Evolutionary conservation across 768 basidiomycete species (phyloP).

Genomic region (Pisolithus microcarpus): DNA sequence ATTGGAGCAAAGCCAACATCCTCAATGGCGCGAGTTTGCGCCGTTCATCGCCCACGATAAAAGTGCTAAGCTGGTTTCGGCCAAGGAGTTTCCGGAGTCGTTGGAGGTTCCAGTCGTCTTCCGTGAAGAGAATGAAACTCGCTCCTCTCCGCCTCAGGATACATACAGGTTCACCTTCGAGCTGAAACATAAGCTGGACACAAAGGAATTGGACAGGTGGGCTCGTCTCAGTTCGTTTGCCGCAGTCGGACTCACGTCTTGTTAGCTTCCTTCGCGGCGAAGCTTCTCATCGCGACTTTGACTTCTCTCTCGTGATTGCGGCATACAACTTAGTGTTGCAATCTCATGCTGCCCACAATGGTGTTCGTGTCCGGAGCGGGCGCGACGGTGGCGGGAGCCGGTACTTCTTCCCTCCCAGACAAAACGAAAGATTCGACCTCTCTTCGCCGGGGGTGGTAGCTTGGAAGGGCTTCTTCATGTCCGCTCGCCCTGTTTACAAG

Average conservation of each 20-base stretch:
- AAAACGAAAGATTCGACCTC: slow-evolving; percentile 16
- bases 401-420: slow-evolving; percentile 40
- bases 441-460: slow-evolving; percentile 35
- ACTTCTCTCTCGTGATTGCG: slow-evolving; percentile 35
- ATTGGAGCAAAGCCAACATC: slow-evolving; percentile 31
- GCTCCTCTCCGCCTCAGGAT: slow-evolving; percentile 25
- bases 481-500: slow-evolving; percentile 41
- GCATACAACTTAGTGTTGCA: slow-evolving; percentile 45
- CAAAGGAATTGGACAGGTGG: slow-evolving; percentile 27
- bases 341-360: slow-evolving; percentile 35
- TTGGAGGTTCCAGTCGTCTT: slow-evolving; percentile 29
- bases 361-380: slow-evolving; percentile 33
- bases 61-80: slow-evolving; percentile 35
- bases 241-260: neutral
- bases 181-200: slow-evolving; percentile 24
- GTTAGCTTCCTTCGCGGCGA: slow-evolving; percentile 36
- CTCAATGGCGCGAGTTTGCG: slow-evolving; percentile 32
- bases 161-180: slow-evolving; percentile 34
- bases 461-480: slow-evolving; percentile 45
- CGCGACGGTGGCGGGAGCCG: slow-evolving; percentile 31
- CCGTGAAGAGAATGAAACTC: slow-evolving; percentile 34
- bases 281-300: slow-evolving; percentile 29
- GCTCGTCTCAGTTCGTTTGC: slow-evolving; percentile 5
- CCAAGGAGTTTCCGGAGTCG: slow-evolving; percentile 31
- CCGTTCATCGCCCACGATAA: slow-evolving; percentile 35